Percentiles rank a stretch among this genome's conserved stretches.
Conservation (phyloP, 768 basidiomycete species). For the button mushroom (Agaricus bisporus) region DNA sequence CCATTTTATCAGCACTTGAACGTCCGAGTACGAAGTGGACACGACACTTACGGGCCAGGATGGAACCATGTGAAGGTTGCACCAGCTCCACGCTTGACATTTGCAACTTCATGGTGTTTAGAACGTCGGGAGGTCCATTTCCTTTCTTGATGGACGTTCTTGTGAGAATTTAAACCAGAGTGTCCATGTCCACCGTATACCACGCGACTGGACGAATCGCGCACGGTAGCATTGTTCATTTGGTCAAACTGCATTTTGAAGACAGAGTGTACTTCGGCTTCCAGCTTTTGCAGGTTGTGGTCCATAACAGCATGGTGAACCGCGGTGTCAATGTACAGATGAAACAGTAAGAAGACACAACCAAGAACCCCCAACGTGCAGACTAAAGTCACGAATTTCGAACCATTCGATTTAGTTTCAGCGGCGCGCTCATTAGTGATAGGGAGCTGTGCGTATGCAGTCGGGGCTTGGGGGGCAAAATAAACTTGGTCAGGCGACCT, state of each 20-base stretch:
- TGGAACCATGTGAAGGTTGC: constrained; percentile 21
- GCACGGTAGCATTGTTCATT: not conserved
- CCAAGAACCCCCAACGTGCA: constrained; percentile 6
- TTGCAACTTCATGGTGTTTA: constrained; percentile 5
- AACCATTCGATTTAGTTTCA: not conserved
- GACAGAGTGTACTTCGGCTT: constrained; percentile 4
- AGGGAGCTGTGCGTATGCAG: not conserved
- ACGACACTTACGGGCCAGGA: constrained; percentile 22
- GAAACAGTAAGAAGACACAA: constrained; percentile 6
- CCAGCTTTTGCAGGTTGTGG: constrained; percentile 1
- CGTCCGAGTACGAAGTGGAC: not conserved
- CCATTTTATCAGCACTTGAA: not conserved
- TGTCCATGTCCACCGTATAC: not conserved
- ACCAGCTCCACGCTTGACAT: constrained; percentile 7
- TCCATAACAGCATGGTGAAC: constrained; percentile 5
- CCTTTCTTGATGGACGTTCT: constrained; percentile 6
- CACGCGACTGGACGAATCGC: not conserved
- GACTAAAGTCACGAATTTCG: not conserved
- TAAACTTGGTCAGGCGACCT: not conserved
- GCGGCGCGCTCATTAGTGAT: not conserved
- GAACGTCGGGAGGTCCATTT: constrained; percentile 7
- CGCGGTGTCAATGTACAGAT: constrained; percentile 2
- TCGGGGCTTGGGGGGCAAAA: not conserved
- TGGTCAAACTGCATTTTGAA: not conserved
- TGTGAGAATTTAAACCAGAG: not conserved